These are phyloP conservation scores for Gryganskiella cystojenkinii DNA, from an alignment of 192 early-diverging fungal genomes.

Conservation along the genomic window DNA sequence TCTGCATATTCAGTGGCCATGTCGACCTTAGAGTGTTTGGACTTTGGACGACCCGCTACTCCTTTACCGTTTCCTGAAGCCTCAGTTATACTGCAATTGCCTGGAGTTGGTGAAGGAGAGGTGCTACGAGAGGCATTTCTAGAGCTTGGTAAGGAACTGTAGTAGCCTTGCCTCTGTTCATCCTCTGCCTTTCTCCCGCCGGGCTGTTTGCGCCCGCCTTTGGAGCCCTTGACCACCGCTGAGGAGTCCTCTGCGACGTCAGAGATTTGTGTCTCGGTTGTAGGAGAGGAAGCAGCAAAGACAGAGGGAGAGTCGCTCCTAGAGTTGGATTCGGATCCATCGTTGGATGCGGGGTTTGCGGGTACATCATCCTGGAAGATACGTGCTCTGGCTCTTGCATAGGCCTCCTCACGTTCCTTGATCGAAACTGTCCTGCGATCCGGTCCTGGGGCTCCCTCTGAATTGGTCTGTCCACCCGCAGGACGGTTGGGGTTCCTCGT, in stretches of 20 bases:
- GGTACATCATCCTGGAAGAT: constrained; percentile 71
- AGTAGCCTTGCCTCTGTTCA: constrained; percentile 14
- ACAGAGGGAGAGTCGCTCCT: constrained; percentile 22
- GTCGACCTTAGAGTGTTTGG: constrained; percentile 34
- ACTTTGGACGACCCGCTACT: constrained; percentile 24
- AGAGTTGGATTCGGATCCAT: constrained; percentile 10
- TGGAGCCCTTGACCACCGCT: constrained; percentile 2
- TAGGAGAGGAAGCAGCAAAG: not conserved
- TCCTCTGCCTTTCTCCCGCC: constrained; percentile 14
- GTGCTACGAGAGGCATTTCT: constrained; percentile 43
- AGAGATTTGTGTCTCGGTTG: not conserved
- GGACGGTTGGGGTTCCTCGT: constrained; percentile 43
- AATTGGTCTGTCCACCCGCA: constrained; percentile 10
- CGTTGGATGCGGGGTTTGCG: constrained; percentile 26
- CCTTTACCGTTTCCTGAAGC: constrained; percentile 4
- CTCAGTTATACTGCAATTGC: constrained; percentile 1
- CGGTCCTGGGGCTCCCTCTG: constrained; percentile 50
- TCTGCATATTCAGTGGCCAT: constrained; percentile 38
- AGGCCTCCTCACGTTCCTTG: constrained; percentile 74
- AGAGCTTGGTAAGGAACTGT: constrained; percentile 26
- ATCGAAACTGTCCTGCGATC: constrained; percentile 63
- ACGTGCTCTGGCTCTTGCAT: constrained; percentile 74
- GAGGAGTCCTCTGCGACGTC: constrained; percentile 16
- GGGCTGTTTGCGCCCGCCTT: constrained; percentile 4
- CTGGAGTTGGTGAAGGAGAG: constrained; percentile 23